phyloP scores from a whole-genome alignment of 768 basidiomycete species.

The Boletus coccyginus region DNA sequence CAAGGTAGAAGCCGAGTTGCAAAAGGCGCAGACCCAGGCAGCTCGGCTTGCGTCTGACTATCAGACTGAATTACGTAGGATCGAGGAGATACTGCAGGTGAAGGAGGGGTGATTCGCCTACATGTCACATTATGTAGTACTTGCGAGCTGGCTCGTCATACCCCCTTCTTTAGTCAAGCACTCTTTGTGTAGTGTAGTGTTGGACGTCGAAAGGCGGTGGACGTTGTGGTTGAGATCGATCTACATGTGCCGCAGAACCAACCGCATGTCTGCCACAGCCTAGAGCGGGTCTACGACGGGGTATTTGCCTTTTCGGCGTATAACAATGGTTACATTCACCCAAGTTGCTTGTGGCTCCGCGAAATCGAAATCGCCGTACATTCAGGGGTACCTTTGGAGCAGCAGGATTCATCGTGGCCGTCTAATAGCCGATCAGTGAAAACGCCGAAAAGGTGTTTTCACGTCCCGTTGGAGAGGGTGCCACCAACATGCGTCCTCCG shows the following conservation, averaged over 20 bases:
- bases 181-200: slow-evolving; percentile 2
- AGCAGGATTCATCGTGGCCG: slow-evolving; percentile 28
- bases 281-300: neutral
- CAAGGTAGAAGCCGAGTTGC: slow-evolving; percentile 31
- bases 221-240: slow-evolving; percentile 15
- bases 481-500: slow-evolving; percentile 13
- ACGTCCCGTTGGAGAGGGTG: neutral
- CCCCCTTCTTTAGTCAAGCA: slow-evolving; percentile 2
- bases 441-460: slow-evolving; percentile 20
- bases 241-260: slow-evolving; percentile 12
- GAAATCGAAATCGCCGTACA: slow-evolving; percentile 21
- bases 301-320: slow-evolving; percentile 1
- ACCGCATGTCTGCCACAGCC: slow-evolving; percentile 3
- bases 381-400: slow-evolving; percentile 5
- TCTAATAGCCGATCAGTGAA: slow-evolving; percentile 25
- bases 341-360: slow-evolving; percentile 2
- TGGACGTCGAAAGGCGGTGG: neutral
- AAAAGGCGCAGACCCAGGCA: slow-evolving; percentile 29
- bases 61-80: slow-evolving; percentile 34
- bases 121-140: slow-evolving; percentile 23
- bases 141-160: slow-evolving; percentile 23
- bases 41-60: slow-evolving; percentile 32
- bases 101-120: slow-evolving; percentile 25
- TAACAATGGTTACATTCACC: neutral
- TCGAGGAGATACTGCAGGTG: slow-evolving; percentile 31